Percentiles rank a stretch among this genome's conserved stretches.
Evolutionary conservation across 805 yeast species (phyloP).

Genomic region (Priceomyces fermenticarens): DNA sequence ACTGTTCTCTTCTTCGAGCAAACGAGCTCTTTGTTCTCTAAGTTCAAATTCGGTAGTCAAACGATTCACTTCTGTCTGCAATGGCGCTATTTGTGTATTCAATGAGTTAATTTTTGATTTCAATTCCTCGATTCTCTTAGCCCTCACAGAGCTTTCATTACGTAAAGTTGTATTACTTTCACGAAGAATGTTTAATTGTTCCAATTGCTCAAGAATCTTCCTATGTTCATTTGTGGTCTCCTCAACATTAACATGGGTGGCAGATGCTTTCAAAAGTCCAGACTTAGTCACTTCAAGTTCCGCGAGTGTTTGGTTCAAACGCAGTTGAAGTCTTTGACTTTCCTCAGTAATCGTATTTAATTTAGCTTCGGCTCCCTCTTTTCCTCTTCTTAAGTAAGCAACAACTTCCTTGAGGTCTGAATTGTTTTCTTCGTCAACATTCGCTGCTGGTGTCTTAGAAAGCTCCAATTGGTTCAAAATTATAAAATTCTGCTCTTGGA

Average conservation of each 20-base stretch:
- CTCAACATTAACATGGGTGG: constrained; percentile 18
- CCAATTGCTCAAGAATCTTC: constrained; percentile 49
- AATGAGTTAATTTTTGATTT: constrained; percentile 35
- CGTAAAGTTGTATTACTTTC: constrained; percentile 69
- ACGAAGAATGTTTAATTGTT: constrained; percentile 59
- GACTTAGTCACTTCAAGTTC: constrained; percentile 53
- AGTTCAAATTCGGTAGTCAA: constrained; percentile 41
- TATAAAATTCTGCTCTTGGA: constrained; percentile 65
- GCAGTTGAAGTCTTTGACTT: constrained; percentile 48
- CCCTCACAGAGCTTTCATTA: constrained; percentile 37
- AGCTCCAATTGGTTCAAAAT: constrained; percentile 66
- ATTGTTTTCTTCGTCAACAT: constrained; percentile 9
- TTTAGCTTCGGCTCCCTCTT: constrained; percentile 65
- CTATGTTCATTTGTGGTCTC: constrained; percentile 41
- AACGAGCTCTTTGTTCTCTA: constrained; percentile 46
- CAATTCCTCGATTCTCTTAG: constrained; percentile 27
- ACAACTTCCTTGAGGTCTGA: constrained; percentile 48
- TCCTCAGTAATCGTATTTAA: constrained; percentile 43
- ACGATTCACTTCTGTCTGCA: constrained; percentile 36
- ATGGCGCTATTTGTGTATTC: constrained; percentile 39
- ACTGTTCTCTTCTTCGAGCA: constrained; percentile 52
- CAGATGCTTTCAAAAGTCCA: constrained; percentile 37
- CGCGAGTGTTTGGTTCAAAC: constrained; percentile 42
- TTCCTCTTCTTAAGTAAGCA: constrained; percentile 65
- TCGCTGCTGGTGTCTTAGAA: constrained; percentile 8